Percentiles rank a stretch among this genome's conserved stretches.
These are phyloP conservation scores for Mucor saturninus DNA, from an alignment of 371 early-diverging fungal genomes.

Conservation along the genomic window DNA sequence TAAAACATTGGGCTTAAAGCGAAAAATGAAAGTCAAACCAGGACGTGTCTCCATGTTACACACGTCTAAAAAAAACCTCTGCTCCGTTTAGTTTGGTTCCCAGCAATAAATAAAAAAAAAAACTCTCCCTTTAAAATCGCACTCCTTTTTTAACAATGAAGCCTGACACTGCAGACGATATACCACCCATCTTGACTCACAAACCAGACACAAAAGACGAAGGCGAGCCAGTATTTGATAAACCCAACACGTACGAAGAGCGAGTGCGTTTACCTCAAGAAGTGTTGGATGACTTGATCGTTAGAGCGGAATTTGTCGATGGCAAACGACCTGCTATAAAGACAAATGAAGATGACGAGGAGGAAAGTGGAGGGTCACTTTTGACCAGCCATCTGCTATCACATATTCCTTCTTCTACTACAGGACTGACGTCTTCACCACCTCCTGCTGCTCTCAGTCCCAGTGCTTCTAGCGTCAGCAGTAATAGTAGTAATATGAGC, in stretches of 20 bases:
- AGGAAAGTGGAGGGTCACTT: neutral
- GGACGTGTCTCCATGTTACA: no score
- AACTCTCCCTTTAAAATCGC: no score
- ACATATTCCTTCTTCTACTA: slow-evolving; percentile 21
- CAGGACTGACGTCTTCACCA: slow-evolving; percentile 12
- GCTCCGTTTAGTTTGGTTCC: no score
- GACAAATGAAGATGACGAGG: slow-evolving; percentile 27
- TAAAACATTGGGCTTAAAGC: no score
- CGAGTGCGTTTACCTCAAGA: slow-evolving; percentile 22
- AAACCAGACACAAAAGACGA: slow-evolving; percentile 30
- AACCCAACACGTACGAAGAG: slow-evolving; percentile 35
- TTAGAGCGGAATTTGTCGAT: slow-evolving; percentile 30
- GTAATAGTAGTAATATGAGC: slow-evolving; percentile 15
- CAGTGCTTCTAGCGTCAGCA: slow-evolving; percentile 18
- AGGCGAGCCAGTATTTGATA: slow-evolving; percentile 17
- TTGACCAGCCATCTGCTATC: slow-evolving; percentile 13
- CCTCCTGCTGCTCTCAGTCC: slow-evolving; percentile 13
- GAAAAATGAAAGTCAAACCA: no score
- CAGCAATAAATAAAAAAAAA: no score
- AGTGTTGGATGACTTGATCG: slow-evolving; percentile 29
- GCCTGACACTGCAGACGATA: slow-evolving; percentile 24
- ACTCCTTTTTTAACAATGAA: slow-evolving; percentile 12
- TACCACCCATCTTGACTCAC: slow-evolving; percentile 5
- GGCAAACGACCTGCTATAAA: slow-evolving; percentile 27
- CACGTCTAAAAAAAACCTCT: no score